Base-by-base conservation (phyloP, 352 stramenopile species). In the Phytophthora pinifolia region DNA sequence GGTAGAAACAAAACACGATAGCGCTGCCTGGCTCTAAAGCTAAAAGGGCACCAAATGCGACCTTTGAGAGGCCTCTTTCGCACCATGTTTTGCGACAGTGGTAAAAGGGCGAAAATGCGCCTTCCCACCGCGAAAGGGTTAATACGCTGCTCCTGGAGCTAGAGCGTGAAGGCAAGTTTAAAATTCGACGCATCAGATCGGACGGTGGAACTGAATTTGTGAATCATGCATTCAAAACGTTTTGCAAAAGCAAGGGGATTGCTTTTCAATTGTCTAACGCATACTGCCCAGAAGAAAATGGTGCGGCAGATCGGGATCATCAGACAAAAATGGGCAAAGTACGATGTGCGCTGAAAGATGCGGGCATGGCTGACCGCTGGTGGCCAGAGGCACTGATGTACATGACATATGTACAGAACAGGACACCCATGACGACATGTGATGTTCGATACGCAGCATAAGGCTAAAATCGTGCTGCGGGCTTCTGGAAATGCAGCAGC, bases 161-260 rank as follows among this genome's bases (percentile, higher is more conserved):
- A 27, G 22, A 27, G 22, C 22, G 22, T 4, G 30, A 45, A 37
- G 53, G 36, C 13, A 42, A 43, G 15, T 54, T 55, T 33, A 47
- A 17, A 8, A 48, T 63, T 20, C 8, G 37, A 1, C 14, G 44
- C 5, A 62, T 62, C 2, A 18, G 46, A 29, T 58, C 27, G 3
- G 46, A 52, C 20, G 45, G 37, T 27, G 45, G 54, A 4, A 62
- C 31, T 9, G 54, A 55, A 18, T 62, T 63, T 62, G 45, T 50
- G 14, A 56, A 62, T 9, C 9, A 33, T 4, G 45, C 45, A 1
- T 49, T 56, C 14, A 54, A 62, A 38, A 50, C 3, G 1, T 54
- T 62, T 12, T 55, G 36, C 27, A 51, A 50, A 44, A 14, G 10
- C 9, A 50, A 39, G 9, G 34, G 31, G 0, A 51, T 46, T 46